A percentile compares a stretch with the other conserved stretches of the same genome.
These are phyloP conservation scores for Colletotrichum salicis DNA, from an alignment of 2,329 filamentous ascomycete species.

Conservation along the genomic window DNA sequence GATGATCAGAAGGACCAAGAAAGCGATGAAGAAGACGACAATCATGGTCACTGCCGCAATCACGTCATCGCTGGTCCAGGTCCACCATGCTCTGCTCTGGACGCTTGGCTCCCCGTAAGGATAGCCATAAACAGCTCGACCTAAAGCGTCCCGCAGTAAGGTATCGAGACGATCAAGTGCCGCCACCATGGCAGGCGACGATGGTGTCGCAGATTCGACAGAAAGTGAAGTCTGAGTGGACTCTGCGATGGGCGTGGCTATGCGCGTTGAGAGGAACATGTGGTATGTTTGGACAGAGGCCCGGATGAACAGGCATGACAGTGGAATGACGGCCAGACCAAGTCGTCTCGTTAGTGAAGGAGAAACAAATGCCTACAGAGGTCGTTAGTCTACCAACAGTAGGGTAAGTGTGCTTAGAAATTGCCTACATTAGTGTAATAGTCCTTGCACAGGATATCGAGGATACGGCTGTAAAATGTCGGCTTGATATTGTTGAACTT, in stretches of 20 bases:
- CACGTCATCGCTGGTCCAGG: slow-evolving; percentile 75
- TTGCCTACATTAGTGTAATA: slow-evolving; percentile 88
- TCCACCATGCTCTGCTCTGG: slow-evolving; percentile 57
- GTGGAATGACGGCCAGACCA: slow-evolving; percentile 88
- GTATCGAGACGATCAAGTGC: slow-evolving; percentile 83
- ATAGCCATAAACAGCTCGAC: slow-evolving; percentile 75
- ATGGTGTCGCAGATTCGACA: slow-evolving; percentile 69
- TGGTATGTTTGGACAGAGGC: slow-evolving; percentile 96
- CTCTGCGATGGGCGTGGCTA: slow-evolving; percentile 77
- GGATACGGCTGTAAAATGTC: slow-evolving; percentile 85
- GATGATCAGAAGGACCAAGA: slow-evolving; percentile 83
- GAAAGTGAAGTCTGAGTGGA: slow-evolving; percentile 74
- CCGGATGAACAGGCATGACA: slow-evolving; percentile 94
- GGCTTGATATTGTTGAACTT: slow-evolving; percentile 99
- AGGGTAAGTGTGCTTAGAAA: too few relatives aligned
- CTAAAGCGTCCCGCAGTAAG: slow-evolving; percentile 80
- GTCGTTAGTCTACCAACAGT: background rate
- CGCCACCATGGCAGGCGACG: slow-evolving; percentile 80
- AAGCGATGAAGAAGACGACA: slow-evolving; percentile 84
- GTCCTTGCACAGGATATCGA: slow-evolving; percentile 95
- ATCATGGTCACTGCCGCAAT: slow-evolving; percentile 85
- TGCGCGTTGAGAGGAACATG: slow-evolving; percentile 92
- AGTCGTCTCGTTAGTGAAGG: slow-evolving; percentile 90
- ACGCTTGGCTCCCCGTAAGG: slow-evolving; percentile 52
- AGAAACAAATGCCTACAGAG: slow-evolving; percentile 80